A percentile compares a stretch with the other conserved stretches of the same genome.
Evolutionary conservation across 2,329 filamentous ascomycete genomes (phyloP).

Genomic region (Incumbomyces lentus): DNA sequence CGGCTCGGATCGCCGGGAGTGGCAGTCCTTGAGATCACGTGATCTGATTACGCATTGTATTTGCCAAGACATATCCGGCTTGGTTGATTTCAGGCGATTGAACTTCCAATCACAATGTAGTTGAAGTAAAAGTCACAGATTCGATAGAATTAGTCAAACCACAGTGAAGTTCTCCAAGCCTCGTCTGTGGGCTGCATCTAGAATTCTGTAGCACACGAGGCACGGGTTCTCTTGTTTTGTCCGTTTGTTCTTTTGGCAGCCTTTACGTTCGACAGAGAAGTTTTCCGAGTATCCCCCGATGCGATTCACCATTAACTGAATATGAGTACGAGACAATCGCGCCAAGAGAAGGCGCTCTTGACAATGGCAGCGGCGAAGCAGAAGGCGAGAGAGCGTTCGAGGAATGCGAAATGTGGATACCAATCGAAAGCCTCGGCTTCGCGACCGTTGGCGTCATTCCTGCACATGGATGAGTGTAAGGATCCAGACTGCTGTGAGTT

Average conservation of each 20-base stretch:
- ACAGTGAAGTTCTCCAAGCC: too few relatives aligned
- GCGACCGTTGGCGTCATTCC: background rate
- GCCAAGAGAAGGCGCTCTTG: background rate
- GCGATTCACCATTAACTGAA: background rate
- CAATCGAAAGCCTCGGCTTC: background rate
- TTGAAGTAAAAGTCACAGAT: too few relatives aligned
- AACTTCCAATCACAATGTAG: too few relatives aligned
- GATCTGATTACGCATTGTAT: too few relatives aligned
- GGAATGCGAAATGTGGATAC: background rate
- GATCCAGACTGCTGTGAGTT: constrained; percentile 7
- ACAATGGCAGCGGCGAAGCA: constrained; percentile 1
- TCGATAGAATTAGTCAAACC: too few relatives aligned
- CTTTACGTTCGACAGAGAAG: too few relatives aligned
- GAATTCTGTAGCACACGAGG: background rate
- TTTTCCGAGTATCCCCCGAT: background rate
- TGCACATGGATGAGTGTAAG: constrained; percentile 8
- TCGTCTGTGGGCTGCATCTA: too few relatives aligned
- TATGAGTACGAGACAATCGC: constrained; percentile 1
- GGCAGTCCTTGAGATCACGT: too few relatives aligned
- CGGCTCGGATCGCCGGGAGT: too few relatives aligned
- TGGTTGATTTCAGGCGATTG: too few relatives aligned
- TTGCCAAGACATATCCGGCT: too few relatives aligned
- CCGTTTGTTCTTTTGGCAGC: too few relatives aligned
- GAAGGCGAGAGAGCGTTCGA: background rate
- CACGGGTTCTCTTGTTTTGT: background rate